These are phyloP conservation scores for Solanum virginianum DNA, from an alignment of 257 asterid species.

Conservation along the genomic window DNA sequence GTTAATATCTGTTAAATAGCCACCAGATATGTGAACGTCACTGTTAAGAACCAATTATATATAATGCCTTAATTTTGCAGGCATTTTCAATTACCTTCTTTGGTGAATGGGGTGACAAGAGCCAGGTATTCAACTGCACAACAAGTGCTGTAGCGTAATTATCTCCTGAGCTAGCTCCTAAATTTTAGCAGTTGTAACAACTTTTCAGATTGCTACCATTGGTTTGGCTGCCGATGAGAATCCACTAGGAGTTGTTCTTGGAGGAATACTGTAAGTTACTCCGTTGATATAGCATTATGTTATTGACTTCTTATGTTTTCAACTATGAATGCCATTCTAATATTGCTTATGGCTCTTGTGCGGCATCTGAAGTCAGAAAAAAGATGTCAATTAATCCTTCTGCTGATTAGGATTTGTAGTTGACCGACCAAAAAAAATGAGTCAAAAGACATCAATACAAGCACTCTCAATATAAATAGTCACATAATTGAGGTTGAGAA, in stretches of 20 bases:
- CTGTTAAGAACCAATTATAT: neutral
- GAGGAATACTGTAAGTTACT: constrained; percentile 80
- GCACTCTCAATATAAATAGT: neutral
- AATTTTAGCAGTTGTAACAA: neutral
- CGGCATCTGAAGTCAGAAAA: neutral
- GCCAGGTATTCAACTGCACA: constrained; percentile 51
- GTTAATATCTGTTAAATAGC: constrained; percentile 18
- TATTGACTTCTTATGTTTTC: neutral
- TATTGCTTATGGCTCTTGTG: neutral
- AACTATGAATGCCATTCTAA: neutral
- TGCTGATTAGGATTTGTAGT: neutral
- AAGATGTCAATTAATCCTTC: neutral
- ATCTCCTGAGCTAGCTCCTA: neutral
- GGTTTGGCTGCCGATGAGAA: constrained; percentile 99
- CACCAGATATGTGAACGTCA: constrained; percentile 1
- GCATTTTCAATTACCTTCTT: constrained; percentile 98
- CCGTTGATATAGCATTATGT: neutral
- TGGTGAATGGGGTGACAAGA: constrained; percentile 99
- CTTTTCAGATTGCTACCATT: constrained; percentile 81
- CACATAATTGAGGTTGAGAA: neutral
- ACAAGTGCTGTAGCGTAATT: neutral
- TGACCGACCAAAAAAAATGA: neutral
- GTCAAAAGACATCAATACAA: neutral
- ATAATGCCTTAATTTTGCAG: constrained; percentile 22
- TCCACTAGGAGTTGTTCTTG: constrained; percentile 97